phyloP scores from a whole-genome alignment of 2,329 filamentous ascomycete genomes.

The Neoarthrinium moseri region DNA sequence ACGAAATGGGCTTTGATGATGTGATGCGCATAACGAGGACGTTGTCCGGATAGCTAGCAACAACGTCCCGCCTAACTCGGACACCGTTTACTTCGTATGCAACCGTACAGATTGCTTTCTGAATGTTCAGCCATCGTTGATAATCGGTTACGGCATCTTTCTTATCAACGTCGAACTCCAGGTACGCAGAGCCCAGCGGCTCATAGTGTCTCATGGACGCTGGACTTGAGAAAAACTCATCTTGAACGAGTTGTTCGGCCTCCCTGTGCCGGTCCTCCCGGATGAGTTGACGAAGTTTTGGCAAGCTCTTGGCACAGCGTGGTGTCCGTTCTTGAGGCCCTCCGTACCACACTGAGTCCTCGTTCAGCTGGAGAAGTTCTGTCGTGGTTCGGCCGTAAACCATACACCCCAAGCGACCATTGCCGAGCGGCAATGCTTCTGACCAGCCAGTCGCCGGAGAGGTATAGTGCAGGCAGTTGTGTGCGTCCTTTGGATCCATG shows the following conservation, averaged over 20 bases:
- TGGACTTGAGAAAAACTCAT: constrained; percentile 43
- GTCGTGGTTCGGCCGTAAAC: constrained; percentile 40
- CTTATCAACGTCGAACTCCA: constrained; percentile 21
- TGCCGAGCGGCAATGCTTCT: constrained; percentile 44
- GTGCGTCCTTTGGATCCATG: constrained; percentile 1
- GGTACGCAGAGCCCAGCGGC: constrained; percentile 25
- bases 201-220: constrained; percentile 47
- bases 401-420: constrained; percentile 43
- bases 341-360: constrained; percentile 47
- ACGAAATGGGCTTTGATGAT: constrained; percentile 15
- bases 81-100: constrained; percentile 14
- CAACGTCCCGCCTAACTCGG: constrained; percentile 19
- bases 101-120: constrained; percentile 10
- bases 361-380: constrained; percentile 44
- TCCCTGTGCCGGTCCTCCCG: constrained; percentile 35
- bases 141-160: constrained; percentile 25
- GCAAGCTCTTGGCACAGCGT: constrained; percentile 34
- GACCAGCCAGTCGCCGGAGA: constrained; percentile 2
- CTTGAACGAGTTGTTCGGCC: constrained; percentile 38
- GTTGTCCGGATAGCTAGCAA: constrained; percentile 23
- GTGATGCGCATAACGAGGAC: constrained; percentile 18
- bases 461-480: constrained; percentile 4
- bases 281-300: constrained; percentile 37
- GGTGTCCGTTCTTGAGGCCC: constrained; percentile 41
- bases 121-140: constrained; percentile 17